Conservation (phyloP, 495 filamentous ascomycete species). For the Aspergillus kassunensis region DNA sequence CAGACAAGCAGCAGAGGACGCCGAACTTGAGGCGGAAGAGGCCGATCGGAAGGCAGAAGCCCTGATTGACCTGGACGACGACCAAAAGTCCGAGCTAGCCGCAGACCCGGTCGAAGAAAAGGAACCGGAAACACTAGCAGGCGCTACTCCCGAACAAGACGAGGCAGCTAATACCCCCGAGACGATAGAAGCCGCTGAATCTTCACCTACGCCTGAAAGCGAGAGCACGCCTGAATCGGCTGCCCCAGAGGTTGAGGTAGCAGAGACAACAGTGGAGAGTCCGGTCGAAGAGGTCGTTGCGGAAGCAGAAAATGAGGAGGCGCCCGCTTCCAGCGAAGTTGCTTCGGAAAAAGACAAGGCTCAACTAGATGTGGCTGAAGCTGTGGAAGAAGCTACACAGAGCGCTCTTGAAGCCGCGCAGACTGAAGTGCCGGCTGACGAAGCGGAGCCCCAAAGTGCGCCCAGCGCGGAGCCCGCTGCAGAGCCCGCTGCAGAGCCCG, state of each 20-base stretch:
- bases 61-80: constrained; percentile 13
- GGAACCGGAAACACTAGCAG: constrained; percentile 2
- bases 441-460: not conserved
- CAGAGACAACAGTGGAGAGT: constrained; percentile 5
- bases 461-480: constrained; percentile 4
- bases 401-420: not conserved
- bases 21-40: constrained; percentile 16
- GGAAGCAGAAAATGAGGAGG: constrained; percentile 1
- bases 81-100: not conserved
- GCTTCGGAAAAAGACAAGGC: not conserved
- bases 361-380: not conserved
- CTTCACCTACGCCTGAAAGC: too few species aligned
- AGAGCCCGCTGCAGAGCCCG: constrained; percentile 9
- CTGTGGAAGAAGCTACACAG: constrained; percentile 8
- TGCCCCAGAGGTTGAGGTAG: constrained; percentile 1
- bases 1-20: constrained; percentile 19
- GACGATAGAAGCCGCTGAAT: not conserved
- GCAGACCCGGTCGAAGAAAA: constrained; percentile 13
- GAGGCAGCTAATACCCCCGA: not conserved
- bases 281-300: constrained; percentile 2
- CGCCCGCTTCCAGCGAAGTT: not conserved
- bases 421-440: constrained; percentile 10
- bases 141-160: not conserved
- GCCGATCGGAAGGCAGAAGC: constrained; percentile 4
- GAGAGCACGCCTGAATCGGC: too few species aligned